These are phyloP conservation scores for Leishmania tropica DNA, from an alignment of 208 protist genomes.

Conservation along the genomic window DNA sequence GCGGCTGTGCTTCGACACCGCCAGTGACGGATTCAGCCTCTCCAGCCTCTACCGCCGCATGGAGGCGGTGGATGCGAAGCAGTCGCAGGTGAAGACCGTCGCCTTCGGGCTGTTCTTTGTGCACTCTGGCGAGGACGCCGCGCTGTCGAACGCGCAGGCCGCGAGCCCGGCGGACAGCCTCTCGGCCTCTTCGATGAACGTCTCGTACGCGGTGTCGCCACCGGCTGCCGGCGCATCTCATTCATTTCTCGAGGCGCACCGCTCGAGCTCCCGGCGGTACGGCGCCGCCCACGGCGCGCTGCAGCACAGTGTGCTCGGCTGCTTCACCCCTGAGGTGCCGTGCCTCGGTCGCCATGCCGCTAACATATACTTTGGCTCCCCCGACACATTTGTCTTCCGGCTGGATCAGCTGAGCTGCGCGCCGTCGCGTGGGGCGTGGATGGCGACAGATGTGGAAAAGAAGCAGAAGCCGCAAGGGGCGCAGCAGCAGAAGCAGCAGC, in stretches of 20 bases:
- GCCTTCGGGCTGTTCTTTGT: conserved; percentile 56
- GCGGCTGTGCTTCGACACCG: conserved; percentile 60
- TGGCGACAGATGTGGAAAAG: conserved; percentile 8
- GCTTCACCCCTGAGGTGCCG: conserved; percentile 64
- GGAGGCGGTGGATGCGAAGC: conserved; percentile 34
- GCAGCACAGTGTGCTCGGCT: conserved; percentile 46
- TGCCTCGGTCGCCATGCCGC: conserved; percentile 33
- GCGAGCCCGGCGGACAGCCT: background rate
- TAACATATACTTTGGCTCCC: conserved; percentile 56
- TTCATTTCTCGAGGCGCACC: background rate
- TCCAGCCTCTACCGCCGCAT: conserved; percentile 56
- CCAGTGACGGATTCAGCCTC: conserved; percentile 57
- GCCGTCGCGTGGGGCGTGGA: conserved; percentile 19
- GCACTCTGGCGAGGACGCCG: conserved; percentile 7
- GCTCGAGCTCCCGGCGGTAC: background rate
- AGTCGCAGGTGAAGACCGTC: conserved; percentile 21
- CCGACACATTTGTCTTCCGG: conserved; percentile 59
- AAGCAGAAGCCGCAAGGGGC: background rate
- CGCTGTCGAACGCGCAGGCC: background rate
- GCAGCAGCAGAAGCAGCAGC: background rate
- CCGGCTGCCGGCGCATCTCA: background rate
- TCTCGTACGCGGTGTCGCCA: background rate
- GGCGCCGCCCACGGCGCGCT: background rate
- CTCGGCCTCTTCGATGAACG: background rate
- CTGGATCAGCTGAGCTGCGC: conserved; percentile 18